Conservation (phyloP, 176 grass and related monocot genomes). For the Eremochloa ophiuroides region DNA sequence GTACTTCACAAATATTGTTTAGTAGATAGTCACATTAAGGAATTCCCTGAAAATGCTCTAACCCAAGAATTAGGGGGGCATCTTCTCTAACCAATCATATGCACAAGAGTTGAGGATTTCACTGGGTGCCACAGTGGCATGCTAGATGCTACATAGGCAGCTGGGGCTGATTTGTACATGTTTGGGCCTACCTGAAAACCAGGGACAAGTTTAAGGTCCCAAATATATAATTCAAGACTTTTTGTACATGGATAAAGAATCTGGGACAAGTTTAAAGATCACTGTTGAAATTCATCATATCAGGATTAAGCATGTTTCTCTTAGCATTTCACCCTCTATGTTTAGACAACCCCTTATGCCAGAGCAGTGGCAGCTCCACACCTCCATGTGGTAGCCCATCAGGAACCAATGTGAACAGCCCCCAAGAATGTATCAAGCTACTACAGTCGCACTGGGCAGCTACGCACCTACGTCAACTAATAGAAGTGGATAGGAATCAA, state of each 20-base stretch:
- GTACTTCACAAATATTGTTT: not conserved
- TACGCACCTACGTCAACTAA: too few relatives aligned
- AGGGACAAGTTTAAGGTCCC: not conserved
- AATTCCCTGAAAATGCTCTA: not conserved
- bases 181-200: not conserved
- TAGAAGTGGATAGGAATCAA: too few relatives aligned
- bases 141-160: not conserved
- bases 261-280: not conserved
- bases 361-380: too few relatives aligned
- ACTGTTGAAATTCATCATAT: not conserved
- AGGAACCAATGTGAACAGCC: too few relatives aligned
- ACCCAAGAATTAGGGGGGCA: not conserved
- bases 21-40: not conserved
- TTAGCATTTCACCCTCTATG: too few relatives aligned
- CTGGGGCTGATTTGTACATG: not conserved
- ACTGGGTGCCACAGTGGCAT: not conserved
- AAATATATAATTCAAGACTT: not conserved
- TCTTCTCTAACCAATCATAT: not conserved
- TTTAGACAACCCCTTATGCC: too few relatives aligned
- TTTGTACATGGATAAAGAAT: not conserved
- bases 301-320: too few relatives aligned
- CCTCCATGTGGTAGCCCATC: too few relatives aligned
- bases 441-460: too few relatives aligned
- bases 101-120: not conserved
- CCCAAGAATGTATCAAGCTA: too few relatives aligned